These are phyloP conservation scores for Backusella macrospora DNA, from an alignment of 192 early-diverging fungal genomes.

Conservation along the genomic window DNA sequence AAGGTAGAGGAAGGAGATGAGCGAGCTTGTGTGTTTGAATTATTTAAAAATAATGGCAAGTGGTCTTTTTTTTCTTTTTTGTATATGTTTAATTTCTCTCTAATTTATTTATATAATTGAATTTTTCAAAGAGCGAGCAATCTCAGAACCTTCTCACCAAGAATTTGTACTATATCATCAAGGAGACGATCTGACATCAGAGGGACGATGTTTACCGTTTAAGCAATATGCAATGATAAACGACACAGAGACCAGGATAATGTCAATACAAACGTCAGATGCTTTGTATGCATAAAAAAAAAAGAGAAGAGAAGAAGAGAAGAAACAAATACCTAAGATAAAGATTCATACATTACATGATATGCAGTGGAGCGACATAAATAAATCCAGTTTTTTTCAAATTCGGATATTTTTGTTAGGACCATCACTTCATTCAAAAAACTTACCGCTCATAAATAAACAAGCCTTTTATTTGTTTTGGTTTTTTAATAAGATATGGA, in stretches of 20 bases:
- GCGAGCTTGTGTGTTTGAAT: constrained; percentile 55
- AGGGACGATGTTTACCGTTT: constrained; percentile 36
- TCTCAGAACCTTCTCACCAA: constrained; percentile 53
- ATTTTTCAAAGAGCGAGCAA: constrained; percentile 42
- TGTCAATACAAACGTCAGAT: constrained; percentile 45
- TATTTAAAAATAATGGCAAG: constrained; percentile 59
- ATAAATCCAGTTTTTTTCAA: too few relatives aligned
- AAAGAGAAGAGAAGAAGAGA: background rate
- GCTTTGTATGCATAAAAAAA: constrained; percentile 32
- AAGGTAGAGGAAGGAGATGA: constrained; percentile 53
- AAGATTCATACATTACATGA: background rate
- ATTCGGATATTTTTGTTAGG: too few relatives aligned
- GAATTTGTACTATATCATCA: constrained; percentile 57
- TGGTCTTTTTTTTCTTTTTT: background rate
- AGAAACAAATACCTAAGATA: background rate
- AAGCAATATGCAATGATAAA: constrained; percentile 48
- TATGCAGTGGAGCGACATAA: too few relatives aligned
- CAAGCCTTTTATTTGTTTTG: too few relatives aligned
- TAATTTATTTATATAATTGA: constrained; percentile 23
- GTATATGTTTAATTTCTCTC: constrained; percentile 2
- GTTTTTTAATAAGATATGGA: too few relatives aligned
- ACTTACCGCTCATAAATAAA: too few relatives aligned
- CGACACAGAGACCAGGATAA: constrained; percentile 53
- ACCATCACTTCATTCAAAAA: too few relatives aligned
- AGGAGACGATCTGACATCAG: constrained; percentile 16